Base-by-base conservation (phyloP, 352 stramenopile genomes). In the Aphanomyces cochlioides region DNA sequence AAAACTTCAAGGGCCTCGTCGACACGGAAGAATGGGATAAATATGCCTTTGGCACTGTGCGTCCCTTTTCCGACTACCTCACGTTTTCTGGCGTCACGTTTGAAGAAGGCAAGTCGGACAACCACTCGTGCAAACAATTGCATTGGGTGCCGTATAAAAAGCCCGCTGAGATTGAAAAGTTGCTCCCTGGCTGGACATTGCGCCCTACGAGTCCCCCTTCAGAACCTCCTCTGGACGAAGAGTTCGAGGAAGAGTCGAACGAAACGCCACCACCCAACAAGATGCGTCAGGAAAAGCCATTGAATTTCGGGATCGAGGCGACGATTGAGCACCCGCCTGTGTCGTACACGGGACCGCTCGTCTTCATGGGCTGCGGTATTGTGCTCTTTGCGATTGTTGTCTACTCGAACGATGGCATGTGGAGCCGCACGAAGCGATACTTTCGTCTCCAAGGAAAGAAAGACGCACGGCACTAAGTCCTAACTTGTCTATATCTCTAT, bases 71-170 rank as follows among this genome's bases (percentile, higher is more conserved):
- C 19, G 56, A 79, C 19, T 90, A 86, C 60, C 71, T 89, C n/a
- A 70, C 80, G 12, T 90, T 87, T 61, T 83, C 79, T 7, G 80
- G 80, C 7, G 75, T 89, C 13, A 86, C 72, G 13, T 87, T 90
- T 61, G 66, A 82, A 57, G 67, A 78, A 53, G 75, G 81, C 45
- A 74, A 82, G 61, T 88, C 85, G 58, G 81, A 89, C 72, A 80
- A 77, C 21, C 72, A 80, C 37, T 87, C 79, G 19, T 90, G 83
- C 69, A 70, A 82, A n/a, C 83, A 90, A 53, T 75, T 87, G 19
- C 81, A 90, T 70, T 90, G 83, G 83, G 79, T 90, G 17, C 83
- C 83, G 17, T 90, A 90, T 56, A 67, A 75, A 64, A 74, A 90
- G 69, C 74, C 79, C 8, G 82, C 73, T 3, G 78, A 85, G 17